Evolutionary conservation across 208 protist species (phyloP).

Genomic region (Leishmania guyanensis): DNA sequence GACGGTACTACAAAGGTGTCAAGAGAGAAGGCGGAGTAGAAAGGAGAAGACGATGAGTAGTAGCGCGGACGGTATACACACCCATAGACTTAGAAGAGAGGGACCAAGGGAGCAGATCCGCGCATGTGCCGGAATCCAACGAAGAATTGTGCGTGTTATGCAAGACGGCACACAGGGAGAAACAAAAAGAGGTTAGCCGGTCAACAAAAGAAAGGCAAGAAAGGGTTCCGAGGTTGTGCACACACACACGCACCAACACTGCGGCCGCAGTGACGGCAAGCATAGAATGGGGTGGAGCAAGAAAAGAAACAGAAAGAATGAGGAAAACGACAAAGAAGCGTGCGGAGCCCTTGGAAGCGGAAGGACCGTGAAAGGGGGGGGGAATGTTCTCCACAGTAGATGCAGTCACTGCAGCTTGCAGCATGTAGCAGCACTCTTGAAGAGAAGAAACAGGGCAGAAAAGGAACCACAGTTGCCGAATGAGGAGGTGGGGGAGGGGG

Average conservation of each 20-base stretch:
- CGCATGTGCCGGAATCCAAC: not conserved
- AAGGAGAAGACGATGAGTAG: not conserved
- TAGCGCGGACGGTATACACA: not conserved
- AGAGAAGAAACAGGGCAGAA: not conserved
- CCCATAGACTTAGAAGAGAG: not conserved
- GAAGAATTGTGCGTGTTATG: not conserved
- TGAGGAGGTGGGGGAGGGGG: not conserved
- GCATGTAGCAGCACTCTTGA: not conserved
- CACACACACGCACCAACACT: not conserved
- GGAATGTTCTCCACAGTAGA: too few species aligned
- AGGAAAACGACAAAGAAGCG: not conserved
- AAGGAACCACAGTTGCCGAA: not conserved
- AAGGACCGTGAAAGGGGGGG: too few species aligned
- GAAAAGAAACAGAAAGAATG: not conserved
- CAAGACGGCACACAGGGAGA: not conserved
- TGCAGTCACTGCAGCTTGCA: too few species aligned
- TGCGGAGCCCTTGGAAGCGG: too few species aligned
- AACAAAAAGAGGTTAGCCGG: not conserved
- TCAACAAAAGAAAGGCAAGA: not conserved
- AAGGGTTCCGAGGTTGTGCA: not conserved
- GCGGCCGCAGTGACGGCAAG: not conserved
- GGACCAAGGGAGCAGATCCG: not conserved
- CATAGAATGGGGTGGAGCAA: not conserved
- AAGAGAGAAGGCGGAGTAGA: not conserved
- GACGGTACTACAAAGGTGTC: not conserved